Base-by-base conservation (phyloP, 352 stramenopile genomes). In the Aphanomyces astaci region DNA sequence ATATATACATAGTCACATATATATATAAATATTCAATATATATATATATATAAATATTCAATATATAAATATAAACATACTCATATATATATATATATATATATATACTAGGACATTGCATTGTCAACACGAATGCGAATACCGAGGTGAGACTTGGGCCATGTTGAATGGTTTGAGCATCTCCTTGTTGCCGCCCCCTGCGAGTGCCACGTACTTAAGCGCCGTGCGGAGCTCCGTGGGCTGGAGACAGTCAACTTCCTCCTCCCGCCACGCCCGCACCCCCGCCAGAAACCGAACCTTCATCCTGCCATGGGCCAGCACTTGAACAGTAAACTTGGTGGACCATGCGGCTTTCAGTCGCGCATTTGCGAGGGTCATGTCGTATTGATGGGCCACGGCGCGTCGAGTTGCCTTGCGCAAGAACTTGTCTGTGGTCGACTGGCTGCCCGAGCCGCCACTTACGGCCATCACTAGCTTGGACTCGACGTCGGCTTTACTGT, bases 151-250 rank as follows among this genome's bases (percentile, higher is more conserved):
- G 3, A 77, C 75, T 64, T 95, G 85, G 1, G 87, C 87, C 87
- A 95, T 95, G 68, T 95, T 95, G 64, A 95, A 95, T 7, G 85
- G 85, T 74, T 95, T 95, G 62, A 95, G 81, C 87, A 94, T 94
- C 63, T 95, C 87, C 22, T 75, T 76, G 28, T 83, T 90, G 59
- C 93, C 87, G 10, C 84, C 85, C 7, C 82, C 80, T 30, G 82
- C 90, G 31, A 94, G 69, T 53, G 94, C 72, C 22, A 94, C 83
- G 70, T 94, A 94, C 65, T 95, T 91, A 68, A 95, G 63, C 62
- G 83, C 78, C 0, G 85, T 83, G 25, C 81, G 79, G 27, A 95
- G 64, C 63, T 92, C 85, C 7, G 83, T 62, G 2, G 72, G 75
- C 66, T 90, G 81, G 17, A 95, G 68, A 49, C 92, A 54, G 64